Evolutionary conservation across 2,329 filamentous ascomycete species (phyloP).

Genomic region (Plectosphaerella sp.): DNA sequence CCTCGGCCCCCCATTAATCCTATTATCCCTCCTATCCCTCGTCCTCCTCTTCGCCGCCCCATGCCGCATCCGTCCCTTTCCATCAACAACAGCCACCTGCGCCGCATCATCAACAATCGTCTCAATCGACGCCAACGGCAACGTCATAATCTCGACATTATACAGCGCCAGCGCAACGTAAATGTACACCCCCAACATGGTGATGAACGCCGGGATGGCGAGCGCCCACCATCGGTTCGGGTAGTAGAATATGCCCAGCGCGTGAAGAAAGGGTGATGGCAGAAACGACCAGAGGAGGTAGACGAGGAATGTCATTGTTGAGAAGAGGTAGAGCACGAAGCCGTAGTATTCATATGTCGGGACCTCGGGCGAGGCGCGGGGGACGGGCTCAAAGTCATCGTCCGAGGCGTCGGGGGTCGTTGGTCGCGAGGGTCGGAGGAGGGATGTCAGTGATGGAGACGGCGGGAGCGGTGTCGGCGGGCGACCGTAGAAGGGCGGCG

Average conservation of each 20-base stretch:
- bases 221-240: constrained; percentile 97
- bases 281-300: constrained; percentile 83
- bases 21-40: constrained; percentile 26
- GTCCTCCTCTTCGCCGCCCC: constrained; percentile 24
- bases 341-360: constrained; percentile 99
- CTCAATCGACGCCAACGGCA: constrained; percentile 75
- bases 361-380: constrained; percentile 83
- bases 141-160: constrained; percentile 83
- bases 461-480: constrained; percentile 94
- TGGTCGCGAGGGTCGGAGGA: constrained; percentile 84
- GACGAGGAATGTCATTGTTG: constrained; percentile 71
- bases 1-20: constrained; percentile 28
- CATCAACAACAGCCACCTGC: constrained; percentile 77
- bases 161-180: constrained; percentile 89
- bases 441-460: constrained; percentile 85
- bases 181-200: constrained; percentile 85
- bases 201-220: constrained; percentile 84
- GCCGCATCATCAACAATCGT: constrained; percentile 89
- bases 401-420: constrained; percentile 91
- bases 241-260: constrained; percentile 93
- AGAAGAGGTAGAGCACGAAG: constrained; percentile 93
- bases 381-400: constrained; percentile 74
- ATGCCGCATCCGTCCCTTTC: constrained; percentile 49
- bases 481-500: constrained; percentile 92
- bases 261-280: constrained; percentile 85